Evolutionary conservation across 1,284 basidiomycete species (phyloP), one percentile per base, ranked within the genome.

Genomic region (Laetiporus sulphureus): DNA sequence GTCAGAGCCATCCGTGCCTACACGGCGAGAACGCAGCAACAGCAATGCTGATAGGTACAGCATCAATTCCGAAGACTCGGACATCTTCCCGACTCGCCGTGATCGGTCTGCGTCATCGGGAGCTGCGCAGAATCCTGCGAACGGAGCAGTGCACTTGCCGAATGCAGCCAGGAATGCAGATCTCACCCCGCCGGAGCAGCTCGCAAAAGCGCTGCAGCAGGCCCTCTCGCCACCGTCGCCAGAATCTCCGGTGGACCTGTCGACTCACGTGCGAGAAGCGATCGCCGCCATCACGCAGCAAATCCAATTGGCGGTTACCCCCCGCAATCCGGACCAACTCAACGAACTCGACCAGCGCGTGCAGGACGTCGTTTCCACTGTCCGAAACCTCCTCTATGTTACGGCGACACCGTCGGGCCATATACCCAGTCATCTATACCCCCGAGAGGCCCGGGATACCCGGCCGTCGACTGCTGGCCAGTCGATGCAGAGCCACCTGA

Each of bases 61-160:
- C 56, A 73, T 80, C 24, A 79, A 82, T 55, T 89, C 86, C 13
- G 86, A 91, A 48, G 81, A 82, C 54, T 88, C 84, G 11, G 83
- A 82, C 34, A 65, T 84, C 34, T 75, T 81, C 36, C 83, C 82
- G n/a, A 58, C 67, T 21, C 72, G 75, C 45, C 59, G 60, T 8
- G 65, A 62, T 32, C 55, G 54, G 16, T 46, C 52, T 5, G 51
- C 51, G 31, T 53, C 59, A 2, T 52, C 54, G 11, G 48, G 50
- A 8, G 52, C 44, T 41, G 25, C 47, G 15, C 41, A 35, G 27
- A 46, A 39, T 40, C 34, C 44, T 29, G 44, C 27, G 7, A 50
- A 38, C 31, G 32, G 35, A 7, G 29, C 46, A 5, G 50, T 13
- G 40, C 5, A 46, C 19, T 15, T 41, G 16, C 43, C 23, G 36